These are phyloP conservation scores for Begonia peltatifolia DNA, from an alignment of 306 rosid genomes.

Conservation along the genomic window DNA sequence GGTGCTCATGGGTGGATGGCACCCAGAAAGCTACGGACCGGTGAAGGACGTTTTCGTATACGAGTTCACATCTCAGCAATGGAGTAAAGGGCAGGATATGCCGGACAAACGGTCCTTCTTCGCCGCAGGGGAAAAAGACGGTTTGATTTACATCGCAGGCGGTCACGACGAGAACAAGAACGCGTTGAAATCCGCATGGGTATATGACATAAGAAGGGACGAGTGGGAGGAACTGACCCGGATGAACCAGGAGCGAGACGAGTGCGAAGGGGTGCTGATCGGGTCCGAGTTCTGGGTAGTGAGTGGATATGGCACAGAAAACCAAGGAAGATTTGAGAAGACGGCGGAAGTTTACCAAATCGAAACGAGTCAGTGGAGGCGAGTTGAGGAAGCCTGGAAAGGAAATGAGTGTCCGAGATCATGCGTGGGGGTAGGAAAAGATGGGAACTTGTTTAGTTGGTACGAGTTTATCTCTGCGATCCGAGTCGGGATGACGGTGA, in stretches of 20 bases:
- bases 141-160: slow-evolving; percentile 24
- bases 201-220: slow-evolving; percentile 20
- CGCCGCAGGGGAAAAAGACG: slow-evolving; percentile 19
- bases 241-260: slow-evolving; percentile 41
- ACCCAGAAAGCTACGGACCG: slow-evolving; percentile 32
- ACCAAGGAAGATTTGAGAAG: slow-evolving; percentile 26
- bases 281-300: slow-evolving; percentile 41
- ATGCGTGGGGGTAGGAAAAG: slow-evolving; percentile 22
- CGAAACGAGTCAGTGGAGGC: slow-evolving; percentile 25
- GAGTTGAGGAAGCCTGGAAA: slow-evolving; percentile 30
- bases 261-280: slow-evolving; percentile 33
- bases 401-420: slow-evolving; percentile 23
- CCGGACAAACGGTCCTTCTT: slow-evolving; percentile 36
- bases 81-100: slow-evolving; percentile 31
- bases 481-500: slow-evolving; percentile 17
- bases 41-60: slow-evolving; percentile 33
- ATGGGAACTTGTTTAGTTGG: slow-evolving; percentile 24
- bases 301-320: slow-evolving; percentile 37
- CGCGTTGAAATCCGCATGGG: slow-evolving; percentile 31
- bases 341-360: slow-evolving; percentile 20
- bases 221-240: slow-evolving; percentile 25
- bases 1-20: slow-evolving; percentile 45
- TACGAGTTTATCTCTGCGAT: slow-evolving; percentile 14
- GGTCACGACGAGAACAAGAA: slow-evolving; percentile 46
- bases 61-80: slow-evolving; percentile 28